Evolutionary conservation across 1,139 yeast species (phyloP).

Genomic region (Scheffersomyces lignicola): DNA sequence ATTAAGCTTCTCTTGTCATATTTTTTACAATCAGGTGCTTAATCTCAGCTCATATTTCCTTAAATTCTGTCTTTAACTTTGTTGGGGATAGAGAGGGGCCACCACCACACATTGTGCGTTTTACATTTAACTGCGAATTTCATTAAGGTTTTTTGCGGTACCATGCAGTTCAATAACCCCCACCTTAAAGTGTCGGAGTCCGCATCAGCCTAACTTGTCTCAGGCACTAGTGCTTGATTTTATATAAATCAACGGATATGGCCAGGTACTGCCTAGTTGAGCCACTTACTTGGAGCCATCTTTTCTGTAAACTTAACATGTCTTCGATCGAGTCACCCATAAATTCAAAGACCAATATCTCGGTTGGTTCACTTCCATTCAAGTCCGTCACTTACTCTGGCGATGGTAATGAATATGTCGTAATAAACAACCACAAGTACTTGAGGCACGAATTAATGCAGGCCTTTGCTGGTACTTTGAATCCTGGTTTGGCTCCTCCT

Average conservation of each 20-base stretch:
- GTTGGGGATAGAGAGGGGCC: constrained; percentile 2
- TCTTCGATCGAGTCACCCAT: constrained; percentile 4
- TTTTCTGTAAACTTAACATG: not conserved
- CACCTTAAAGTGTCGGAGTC: no score
- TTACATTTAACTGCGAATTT: constrained; percentile 2
- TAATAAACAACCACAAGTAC: constrained; percentile 31
- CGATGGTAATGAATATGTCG: constrained; percentile 18
- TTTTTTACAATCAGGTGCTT: no score
- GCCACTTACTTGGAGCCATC: not conserved
- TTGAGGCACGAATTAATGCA: constrained; percentile 32
- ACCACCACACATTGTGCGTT: constrained; percentile 1
- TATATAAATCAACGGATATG: no score
- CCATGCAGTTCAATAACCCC: not conserved
- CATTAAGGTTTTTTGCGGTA: not conserved
- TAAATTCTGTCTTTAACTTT: not conserved
- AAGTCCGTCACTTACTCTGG: constrained; percentile 18
- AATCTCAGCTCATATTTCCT: no score
- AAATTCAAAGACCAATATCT: constrained; percentile 11
- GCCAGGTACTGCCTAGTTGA: not conserved
- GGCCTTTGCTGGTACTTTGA: constrained; percentile 40
- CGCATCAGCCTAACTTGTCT: no score
- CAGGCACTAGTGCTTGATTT: no score
- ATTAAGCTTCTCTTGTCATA: no score
- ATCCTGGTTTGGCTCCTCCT: constrained; percentile 29
- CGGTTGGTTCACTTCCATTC: constrained; percentile 15